Evolutionary conservation across 345 rosid species (phyloP), one percentile per base, ranked within the genome.

Genomic region (Rhizophora mangle): DNA sequence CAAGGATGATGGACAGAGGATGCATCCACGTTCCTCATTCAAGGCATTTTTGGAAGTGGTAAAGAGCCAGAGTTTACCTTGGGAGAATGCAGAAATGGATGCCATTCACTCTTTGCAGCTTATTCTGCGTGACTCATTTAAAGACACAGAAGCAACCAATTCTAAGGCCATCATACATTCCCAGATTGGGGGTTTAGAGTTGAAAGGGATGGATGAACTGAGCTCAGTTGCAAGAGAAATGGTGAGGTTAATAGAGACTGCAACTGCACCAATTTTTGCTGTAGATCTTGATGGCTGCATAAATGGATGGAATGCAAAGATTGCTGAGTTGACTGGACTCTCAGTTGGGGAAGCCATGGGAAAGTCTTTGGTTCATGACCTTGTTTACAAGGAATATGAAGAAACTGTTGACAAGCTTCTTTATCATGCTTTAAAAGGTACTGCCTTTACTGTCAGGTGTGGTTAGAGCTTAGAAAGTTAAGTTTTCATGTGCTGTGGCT

Each of bases 81-180:
- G 97, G 98, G 99, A 96, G 77, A 85, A 84, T 69, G 95, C 96
- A 20, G 99, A 96, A 83, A 90, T 96, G 98, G 99, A 96, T 78
- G 99, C 98, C 24, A 92, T 96, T 72, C 99, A 92, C 74, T 92
- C 99, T n/a, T 76, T 92, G 79, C 99, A 92, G 85, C 93, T 96
- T 67, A 96, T 96, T 78, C 70, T 96, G 68, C 84, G 98, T 63
- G 99, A 96, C 79, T 89, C 97, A 15, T 95, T 87, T 73, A 88
- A 73, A 78, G 94, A 92, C 27, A 77, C 88, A 16, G 96, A 89
- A 78, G 85, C 88, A 36, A 82, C 83, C 78, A 85, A 90, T 80
- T 83, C 96, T 63, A 90, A 87, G 84, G 88, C 85, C 32, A 80
- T 83, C 53, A 77, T 81, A 59, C 78, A 66, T 78, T 74, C 91